Evolutionary conservation across 352 stramenopile genomes (phyloP), one percentile per base, ranked within the genome.

Genomic region (Pythium aquatile): DNA sequence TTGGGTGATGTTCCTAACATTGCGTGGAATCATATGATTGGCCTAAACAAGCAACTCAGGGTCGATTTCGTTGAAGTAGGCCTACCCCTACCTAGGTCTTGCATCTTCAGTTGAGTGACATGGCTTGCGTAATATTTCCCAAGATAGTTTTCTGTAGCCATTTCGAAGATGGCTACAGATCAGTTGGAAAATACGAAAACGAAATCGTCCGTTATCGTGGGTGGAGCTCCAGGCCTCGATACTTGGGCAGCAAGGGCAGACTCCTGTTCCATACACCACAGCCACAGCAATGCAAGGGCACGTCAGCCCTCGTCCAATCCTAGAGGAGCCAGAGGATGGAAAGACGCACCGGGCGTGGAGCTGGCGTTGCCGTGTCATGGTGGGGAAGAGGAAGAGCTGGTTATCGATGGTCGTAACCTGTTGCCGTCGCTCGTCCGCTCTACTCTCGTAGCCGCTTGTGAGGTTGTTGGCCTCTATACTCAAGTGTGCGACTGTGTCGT

Each of bases 381-480:
- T 77, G 16, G 70, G 70, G 26, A 72, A 63, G 26, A 77, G 46
- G 32, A 77, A 77, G 56, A 75, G 67, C 8, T 71, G 63, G 17
- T 46, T n/a, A 17, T 65, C 65, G 16, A 17, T 28, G 17, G 20
- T 30, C 16, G 20, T 48, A 35, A 13, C 48, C 17, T 35, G 47
- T 13, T 39, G 59, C 48, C 16, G 39, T 20, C 20, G 40, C 16
- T 55, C 37, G 33, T 28, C 35, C 16, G 53, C 40, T 52, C 52
- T 30, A 1, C 26, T 26, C 0, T 7, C 24, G 8, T 30, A 24
- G 1, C 55, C 58, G 9, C 14, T 20, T 0, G 35, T 42, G 16
- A 5, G 16, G 16, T 7, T 16, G 35, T 16, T 42, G 1, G 35
- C 16, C 8, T 42, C 35, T 42, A 42, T 16, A 14, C 4, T 16